These are phyloP conservation scores for Allantophomopsis cytisporea DNA, from an alignment of 2,329 filamentous ascomycete genomes.

Conservation along the genomic window DNA sequence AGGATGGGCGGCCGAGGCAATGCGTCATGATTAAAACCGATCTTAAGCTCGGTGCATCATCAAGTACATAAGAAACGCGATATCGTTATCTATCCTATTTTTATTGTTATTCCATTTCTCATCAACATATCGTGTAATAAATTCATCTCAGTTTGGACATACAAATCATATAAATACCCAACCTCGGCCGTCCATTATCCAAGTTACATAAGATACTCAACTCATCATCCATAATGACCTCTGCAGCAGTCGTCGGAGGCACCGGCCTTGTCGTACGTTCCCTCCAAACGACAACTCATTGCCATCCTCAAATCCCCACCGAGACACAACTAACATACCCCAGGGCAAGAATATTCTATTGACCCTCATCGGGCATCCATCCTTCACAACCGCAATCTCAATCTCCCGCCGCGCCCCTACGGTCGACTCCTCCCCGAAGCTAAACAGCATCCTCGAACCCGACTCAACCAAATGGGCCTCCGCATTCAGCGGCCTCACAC, in stretches of 20 bases:
- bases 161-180: too few relatives aligned
- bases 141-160: too few relatives aligned
- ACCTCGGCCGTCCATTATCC: too few relatives aligned
- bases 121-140: too few relatives aligned
- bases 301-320: too few relatives aligned
- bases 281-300: background rate
- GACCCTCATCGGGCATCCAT: slow-evolving; percentile 39
- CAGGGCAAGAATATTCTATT: slow-evolving; percentile 61
- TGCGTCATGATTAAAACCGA: too few relatives aligned
- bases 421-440: slow-evolving; percentile 31
- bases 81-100: too few relatives aligned
- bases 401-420: slow-evolving; percentile 54
- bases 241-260: slow-evolving; percentile 26
- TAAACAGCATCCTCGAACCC: slow-evolving; percentile 50
- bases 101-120: too few relatives aligned
- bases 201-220: too few relatives aligned
- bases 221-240: background rate
- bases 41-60: too few relatives aligned
- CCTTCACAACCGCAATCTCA: slow-evolving; percentile 36
- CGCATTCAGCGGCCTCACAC: slow-evolving; percentile 38
- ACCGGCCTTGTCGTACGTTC: slow-evolving; percentile 33
- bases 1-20: too few relatives aligned
- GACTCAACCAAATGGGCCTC: slow-evolving; percentile 59
- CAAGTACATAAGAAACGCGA: too few relatives aligned
- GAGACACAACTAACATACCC: background rate